Conservation (phyloP, 2,329 filamentous ascomycete species). For the Teratosphaeria zuluensis region DNA sequence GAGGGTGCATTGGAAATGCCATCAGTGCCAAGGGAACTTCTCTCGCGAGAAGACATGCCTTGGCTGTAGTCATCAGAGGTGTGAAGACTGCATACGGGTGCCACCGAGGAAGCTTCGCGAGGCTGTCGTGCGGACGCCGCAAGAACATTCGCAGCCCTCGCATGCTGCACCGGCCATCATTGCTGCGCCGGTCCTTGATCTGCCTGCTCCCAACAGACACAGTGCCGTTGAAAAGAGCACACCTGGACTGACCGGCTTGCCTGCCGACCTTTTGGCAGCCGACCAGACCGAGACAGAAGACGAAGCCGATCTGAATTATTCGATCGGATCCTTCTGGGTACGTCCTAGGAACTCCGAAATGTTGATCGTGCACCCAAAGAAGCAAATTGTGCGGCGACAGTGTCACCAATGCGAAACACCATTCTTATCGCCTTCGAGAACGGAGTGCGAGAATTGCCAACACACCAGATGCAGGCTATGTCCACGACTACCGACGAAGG, state of each 20-base stretch:
- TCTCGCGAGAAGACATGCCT: conserved; percentile 62
- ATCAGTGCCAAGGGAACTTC: conserved; percentile 68
- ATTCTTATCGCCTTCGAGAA: conserved; percentile 1
- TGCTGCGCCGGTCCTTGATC: neutral
- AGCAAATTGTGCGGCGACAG: conserved; percentile 61
- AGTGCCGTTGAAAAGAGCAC: neutral
- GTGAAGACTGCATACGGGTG: conserved; percentile 68
- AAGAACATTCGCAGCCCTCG: conserved; percentile 16
- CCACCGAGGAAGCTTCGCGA: conserved; percentile 56
- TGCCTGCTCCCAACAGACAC: neutral
- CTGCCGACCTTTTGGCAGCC: neutral
- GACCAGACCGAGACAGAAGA: conserved; percentile 7
- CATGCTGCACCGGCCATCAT: neutral
- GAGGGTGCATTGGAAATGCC: conserved; percentile 69
- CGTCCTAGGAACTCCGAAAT: conserved; percentile 25
- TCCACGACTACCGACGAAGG: conserved; percentile 66
- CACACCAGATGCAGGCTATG: conserved; percentile 73
- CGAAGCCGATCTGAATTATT: neutral
- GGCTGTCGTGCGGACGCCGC: conserved; percentile 37
- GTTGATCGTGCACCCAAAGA: conserved; percentile 56
- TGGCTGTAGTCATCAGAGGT: conserved; percentile 69
- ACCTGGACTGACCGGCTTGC: neutral
- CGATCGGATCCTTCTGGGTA: neutral
- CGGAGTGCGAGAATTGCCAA: conserved; percentile 52
- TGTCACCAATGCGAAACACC: conserved; percentile 59